Percentiles rank a stretch among this genome's conserved stretches.
phyloP scores from a whole-genome alignment of 495 filamentous ascomycete species.

The Coniosporium apollinis region DNA sequence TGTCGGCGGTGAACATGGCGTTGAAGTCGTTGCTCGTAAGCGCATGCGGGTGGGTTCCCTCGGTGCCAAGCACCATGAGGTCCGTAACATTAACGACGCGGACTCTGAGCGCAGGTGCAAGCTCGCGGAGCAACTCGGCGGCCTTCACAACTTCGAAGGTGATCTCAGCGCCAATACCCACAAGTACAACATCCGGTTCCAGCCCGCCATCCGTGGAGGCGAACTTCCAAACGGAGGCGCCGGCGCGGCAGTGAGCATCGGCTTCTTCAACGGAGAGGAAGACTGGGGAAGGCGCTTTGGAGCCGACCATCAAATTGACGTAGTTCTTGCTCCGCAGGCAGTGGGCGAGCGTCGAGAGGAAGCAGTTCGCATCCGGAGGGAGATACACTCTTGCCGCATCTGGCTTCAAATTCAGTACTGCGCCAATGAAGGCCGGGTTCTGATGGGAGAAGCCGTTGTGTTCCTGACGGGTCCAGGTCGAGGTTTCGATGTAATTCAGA shows the following conservation, averaged over 20 bases:
- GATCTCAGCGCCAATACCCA: slow-evolving; percentile 52
- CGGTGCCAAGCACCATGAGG: slow-evolving; percentile 45
- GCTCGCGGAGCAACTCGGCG: slow-evolving; percentile 37
- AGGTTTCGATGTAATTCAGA: slow-evolving; percentile 61
- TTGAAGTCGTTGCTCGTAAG: slow-evolving; percentile 36
- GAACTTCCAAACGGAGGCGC: slow-evolving; percentile 50
- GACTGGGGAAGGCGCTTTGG: slow-evolving; percentile 53
- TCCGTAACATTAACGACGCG: slow-evolving; percentile 63
- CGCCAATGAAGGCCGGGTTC: slow-evolving; percentile 61
- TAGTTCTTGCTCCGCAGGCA: slow-evolving; percentile 49
- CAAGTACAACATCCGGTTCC: slow-evolving; percentile 50
- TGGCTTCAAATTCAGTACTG: slow-evolving; percentile 53
- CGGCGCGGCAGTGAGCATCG: slow-evolving; percentile 44
- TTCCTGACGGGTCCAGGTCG: slow-evolving; percentile 58
- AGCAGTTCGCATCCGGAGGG: slow-evolving; percentile 61
- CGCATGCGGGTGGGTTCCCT: slow-evolving; percentile 46
- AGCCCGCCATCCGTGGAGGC: slow-evolving; percentile 40
- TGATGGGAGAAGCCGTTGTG: slow-evolving; percentile 69
- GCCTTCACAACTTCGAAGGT: slow-evolving; percentile 56
- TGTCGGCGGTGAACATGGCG: slow-evolving; percentile 43
- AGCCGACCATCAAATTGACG: slow-evolving; percentile 57
- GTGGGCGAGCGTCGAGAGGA: slow-evolving; percentile 47
- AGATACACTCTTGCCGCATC: slow-evolving; percentile 49
- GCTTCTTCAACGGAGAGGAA: slow-evolving; percentile 51
- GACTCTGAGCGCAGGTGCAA: slow-evolving; percentile 37